phyloP scores from a whole-genome alignment of 805 yeast species.

The Saturnispora silvae region DNA sequence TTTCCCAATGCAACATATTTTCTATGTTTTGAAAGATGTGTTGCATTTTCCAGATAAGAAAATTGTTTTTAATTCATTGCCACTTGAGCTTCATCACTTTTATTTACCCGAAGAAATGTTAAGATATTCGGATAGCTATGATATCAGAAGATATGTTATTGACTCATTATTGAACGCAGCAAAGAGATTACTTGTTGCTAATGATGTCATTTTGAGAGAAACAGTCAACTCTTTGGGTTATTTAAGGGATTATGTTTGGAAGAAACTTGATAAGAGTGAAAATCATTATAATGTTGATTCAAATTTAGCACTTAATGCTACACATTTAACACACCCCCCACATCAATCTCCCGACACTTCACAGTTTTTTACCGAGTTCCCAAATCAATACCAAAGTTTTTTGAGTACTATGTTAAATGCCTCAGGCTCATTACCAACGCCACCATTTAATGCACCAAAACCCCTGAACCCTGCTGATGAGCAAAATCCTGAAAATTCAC shows the following conservation, averaged over 20 bases:
- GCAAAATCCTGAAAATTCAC: too few relatives aligned
- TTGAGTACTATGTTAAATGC: too few relatives aligned
- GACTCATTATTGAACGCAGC: constrained; percentile 5
- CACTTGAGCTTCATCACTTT: constrained; percentile 8
- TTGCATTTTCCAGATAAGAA: constrained; percentile 9
- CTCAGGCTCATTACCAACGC: too few relatives aligned
- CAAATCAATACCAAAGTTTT: too few relatives aligned
- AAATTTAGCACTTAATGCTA: too few relatives aligned
- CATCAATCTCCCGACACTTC: too few relatives aligned
- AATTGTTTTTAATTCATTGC: constrained; percentile 8
- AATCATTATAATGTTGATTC: too few relatives aligned
- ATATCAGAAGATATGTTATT: constrained; percentile 9
- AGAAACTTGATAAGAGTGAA: neutral
- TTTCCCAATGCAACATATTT: constrained; percentile 12
- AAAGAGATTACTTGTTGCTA: neutral
- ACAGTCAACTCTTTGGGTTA: constrained; percentile 8
- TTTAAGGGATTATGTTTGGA: constrained; percentile 8
- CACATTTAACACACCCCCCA: too few relatives aligned
- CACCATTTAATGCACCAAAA: too few relatives aligned
- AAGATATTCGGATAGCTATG: constrained; percentile 2
- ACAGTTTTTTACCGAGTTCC: too few relatives aligned
- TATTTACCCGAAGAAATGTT: constrained; percentile 8
- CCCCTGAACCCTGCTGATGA: too few relatives aligned
- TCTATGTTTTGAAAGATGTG: constrained; percentile 10
- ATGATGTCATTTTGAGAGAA: constrained; percentile 8